Evolutionary conservation across 2,329 filamentous ascomycete genomes (phyloP).

Genomic region (Fusarium guadeloupense): DNA sequence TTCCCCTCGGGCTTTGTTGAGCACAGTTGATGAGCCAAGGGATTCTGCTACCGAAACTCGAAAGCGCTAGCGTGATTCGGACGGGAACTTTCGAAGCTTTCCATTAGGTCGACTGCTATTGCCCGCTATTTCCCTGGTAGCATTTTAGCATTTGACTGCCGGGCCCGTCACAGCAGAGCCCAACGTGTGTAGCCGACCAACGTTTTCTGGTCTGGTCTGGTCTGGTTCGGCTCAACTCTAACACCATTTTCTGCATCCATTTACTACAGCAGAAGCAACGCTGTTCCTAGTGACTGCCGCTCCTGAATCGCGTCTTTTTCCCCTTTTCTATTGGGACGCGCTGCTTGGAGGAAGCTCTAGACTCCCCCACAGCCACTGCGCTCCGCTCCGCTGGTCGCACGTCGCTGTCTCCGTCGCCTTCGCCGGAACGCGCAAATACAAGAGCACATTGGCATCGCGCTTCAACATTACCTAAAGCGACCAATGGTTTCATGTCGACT

Average conservation of each 20-base stretch:
- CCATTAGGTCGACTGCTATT: constrained; percentile 15
- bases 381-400: constrained; percentile 25
- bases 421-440: constrained; percentile 30
- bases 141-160: constrained; percentile 4
- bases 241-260: constrained; percentile 17
- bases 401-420: constrained; percentile 35
- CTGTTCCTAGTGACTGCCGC: neutral
- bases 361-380: constrained; percentile 21
- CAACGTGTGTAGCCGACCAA: neutral
- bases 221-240: constrained; percentile 17
- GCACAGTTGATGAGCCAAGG: no score
- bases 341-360: constrained; percentile 24
- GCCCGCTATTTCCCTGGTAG: constrained; percentile 22
- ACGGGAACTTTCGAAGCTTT: constrained; percentile 3
- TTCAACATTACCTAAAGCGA: constrained; percentile 23
- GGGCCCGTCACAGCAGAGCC: constrained; percentile 9
- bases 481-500: constrained; percentile 21
- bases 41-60: constrained; percentile 19
- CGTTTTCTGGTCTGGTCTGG: neutral
- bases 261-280: neutral
- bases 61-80: constrained; percentile 21
- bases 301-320: constrained; percentile 13
- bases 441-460: constrained; percentile 13
- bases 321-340: no score
- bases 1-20: constrained; percentile 9